Evolutionary conservation across 371 early-diverging fungal species (phyloP).

Genomic region (Capillidium rhysosporum): DNA sequence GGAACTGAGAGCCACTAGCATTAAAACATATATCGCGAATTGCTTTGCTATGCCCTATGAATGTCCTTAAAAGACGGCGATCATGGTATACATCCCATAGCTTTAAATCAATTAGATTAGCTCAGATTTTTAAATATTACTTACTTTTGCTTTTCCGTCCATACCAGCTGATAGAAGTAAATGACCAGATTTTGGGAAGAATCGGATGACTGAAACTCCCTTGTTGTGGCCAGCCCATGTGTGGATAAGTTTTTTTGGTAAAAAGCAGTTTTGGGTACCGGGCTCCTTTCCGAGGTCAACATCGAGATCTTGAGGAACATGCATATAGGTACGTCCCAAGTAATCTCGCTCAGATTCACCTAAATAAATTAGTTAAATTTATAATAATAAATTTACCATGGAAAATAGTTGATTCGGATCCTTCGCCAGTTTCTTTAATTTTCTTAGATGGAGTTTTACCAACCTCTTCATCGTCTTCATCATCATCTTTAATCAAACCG

Average conservation of each 20-base stretch:
- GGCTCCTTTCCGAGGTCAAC: conserved; percentile 50
- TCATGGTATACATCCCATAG: conserved; percentile 89
- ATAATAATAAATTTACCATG: conserved; percentile 26
- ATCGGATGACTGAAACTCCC: conserved; percentile 75
- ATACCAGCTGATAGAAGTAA: conserved; percentile 74
- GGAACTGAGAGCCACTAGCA: conserved; percentile 62
- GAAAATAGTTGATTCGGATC: conserved; percentile 46
- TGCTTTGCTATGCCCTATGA: conserved; percentile 77
- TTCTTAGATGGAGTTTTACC: conserved; percentile 7
- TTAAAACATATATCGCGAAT: conserved; percentile 84
- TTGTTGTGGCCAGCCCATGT: conserved; percentile 87
- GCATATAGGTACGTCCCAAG: conserved; percentile 86
- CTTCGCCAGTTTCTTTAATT: conserved; percentile 16
- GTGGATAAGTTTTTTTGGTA: conserved; percentile 69
- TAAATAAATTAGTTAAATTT: not conserved
- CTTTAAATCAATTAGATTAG: conserved; percentile 13
- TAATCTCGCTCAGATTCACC: conserved; percentile 63
- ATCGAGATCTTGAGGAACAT: conserved; percentile 71
- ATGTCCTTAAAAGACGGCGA: conserved; percentile 61
- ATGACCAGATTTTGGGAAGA: conserved; percentile 81
- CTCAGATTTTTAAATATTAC: not conserved
- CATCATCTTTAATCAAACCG: conserved; percentile 10
- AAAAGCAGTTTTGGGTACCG: conserved; percentile 56
- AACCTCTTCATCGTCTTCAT: conserved; percentile 11
- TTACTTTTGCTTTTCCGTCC: conserved; percentile 80